A percentile compares a stretch with the other conserved stretches of the same genome.
phyloP scores from a whole-genome alignment of 2,329 filamentous ascomycete species.

The Ophiognomonia clavigignenti-juglandacearum region DNA sequence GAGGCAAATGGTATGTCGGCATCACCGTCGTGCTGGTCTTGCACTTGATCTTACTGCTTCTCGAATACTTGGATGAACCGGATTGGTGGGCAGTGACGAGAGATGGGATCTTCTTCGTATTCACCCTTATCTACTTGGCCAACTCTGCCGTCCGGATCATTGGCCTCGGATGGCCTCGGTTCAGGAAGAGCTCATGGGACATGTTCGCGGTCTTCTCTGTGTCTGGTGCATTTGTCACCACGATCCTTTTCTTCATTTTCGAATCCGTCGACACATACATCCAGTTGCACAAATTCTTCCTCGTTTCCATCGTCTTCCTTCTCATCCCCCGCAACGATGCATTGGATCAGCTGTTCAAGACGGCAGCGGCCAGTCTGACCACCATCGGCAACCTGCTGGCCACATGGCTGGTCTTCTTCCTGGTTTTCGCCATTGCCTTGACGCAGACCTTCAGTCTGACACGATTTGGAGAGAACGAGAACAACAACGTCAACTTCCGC shows the following conservation, averaged over 20 bases:
- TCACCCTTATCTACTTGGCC: slow-evolving; percentile 75
- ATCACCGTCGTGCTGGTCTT: slow-evolving; percentile 76
- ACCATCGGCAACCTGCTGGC: slow-evolving; percentile 88
- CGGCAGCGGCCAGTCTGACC: slow-evolving; percentile 86
- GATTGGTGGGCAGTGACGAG: slow-evolving; percentile 64
- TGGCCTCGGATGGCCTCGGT: slow-evolving; percentile 87
- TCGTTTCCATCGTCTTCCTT: slow-evolving; percentile 83
- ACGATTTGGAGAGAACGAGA: slow-evolving; percentile 70
- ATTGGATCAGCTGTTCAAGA: slow-evolving; percentile 97
- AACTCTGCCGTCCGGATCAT: slow-evolving; percentile 82
- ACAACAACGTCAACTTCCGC: slow-evolving; percentile 82
- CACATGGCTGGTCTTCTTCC: slow-evolving; percentile 95
- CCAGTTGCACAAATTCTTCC: slow-evolving; percentile 87
- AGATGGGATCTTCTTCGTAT: slow-evolving; percentile 72
- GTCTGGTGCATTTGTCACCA: slow-evolving; percentile 73
- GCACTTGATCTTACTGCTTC: slow-evolving; percentile 75
- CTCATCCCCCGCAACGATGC: slow-evolving; percentile 96
- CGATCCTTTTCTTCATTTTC: slow-evolving; percentile 66
- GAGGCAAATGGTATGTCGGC: slow-evolving; percentile 81
- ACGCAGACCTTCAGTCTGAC: slow-evolving; percentile 96
- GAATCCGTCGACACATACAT: slow-evolving; percentile 59
- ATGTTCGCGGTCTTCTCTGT: slow-evolving; percentile 80
- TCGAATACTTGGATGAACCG: slow-evolving; percentile 80
- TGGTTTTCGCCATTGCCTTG: slow-evolving; percentile 93
- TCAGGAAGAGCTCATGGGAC: slow-evolving; percentile 92